phyloP scores from a whole-genome alignment of 1,139 yeast species.

The Yamadazyma pseudoaaseri region DNA sequence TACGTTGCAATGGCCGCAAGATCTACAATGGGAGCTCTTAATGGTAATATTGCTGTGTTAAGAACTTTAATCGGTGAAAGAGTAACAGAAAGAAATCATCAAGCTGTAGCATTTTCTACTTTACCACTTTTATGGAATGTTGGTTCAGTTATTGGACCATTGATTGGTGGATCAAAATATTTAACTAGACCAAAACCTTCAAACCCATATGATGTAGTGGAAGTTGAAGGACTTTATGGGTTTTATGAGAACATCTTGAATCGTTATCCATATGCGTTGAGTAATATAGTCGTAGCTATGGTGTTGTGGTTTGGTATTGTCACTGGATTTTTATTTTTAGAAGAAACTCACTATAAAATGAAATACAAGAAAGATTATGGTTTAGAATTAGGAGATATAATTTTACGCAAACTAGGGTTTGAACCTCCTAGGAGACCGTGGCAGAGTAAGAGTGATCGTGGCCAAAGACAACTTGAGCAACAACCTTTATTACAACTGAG shows the following conservation, averaged over 20 bases:
- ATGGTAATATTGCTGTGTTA: slow-evolving; percentile 62
- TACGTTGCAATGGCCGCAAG: slow-evolving; percentile 53
- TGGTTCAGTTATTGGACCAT: slow-evolving; percentile 51
- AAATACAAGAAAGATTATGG: slow-evolving; percentile 49
- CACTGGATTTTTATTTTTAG: slow-evolving; percentile 51
- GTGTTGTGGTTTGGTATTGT: slow-evolving; percentile 39
- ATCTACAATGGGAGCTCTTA: slow-evolving; percentile 52
- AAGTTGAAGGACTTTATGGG: neutral
- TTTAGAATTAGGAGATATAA: slow-evolving; percentile 50
- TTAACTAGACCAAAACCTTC: slow-evolving; percentile 30
- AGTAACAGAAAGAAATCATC: slow-evolving; percentile 54
- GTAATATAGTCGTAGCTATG: slow-evolving; percentile 53
- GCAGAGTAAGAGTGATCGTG: slow-evolving; percentile 5
- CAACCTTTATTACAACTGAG: slow-evolving; percentile 2
- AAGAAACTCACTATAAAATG: slow-evolving; percentile 54
- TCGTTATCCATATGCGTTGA: slow-evolving; percentile 55
- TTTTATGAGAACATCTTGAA: slow-evolving; percentile 5
- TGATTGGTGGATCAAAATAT: slow-evolving; percentile 47
- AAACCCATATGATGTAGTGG: slow-evolving; percentile 1
- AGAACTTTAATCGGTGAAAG: slow-evolving; percentile 63
- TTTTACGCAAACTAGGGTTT: slow-evolving; percentile 35
- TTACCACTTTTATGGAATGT: slow-evolving; percentile 60
- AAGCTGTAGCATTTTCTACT: slow-evolving; percentile 59
- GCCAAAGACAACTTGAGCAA: neutral
- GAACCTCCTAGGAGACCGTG: slow-evolving; percentile 13